These are phyloP conservation scores for Trametes sp. DNA, from an alignment of 1,284 basidiomycete genomes.

Conservation along the genomic window DNA sequence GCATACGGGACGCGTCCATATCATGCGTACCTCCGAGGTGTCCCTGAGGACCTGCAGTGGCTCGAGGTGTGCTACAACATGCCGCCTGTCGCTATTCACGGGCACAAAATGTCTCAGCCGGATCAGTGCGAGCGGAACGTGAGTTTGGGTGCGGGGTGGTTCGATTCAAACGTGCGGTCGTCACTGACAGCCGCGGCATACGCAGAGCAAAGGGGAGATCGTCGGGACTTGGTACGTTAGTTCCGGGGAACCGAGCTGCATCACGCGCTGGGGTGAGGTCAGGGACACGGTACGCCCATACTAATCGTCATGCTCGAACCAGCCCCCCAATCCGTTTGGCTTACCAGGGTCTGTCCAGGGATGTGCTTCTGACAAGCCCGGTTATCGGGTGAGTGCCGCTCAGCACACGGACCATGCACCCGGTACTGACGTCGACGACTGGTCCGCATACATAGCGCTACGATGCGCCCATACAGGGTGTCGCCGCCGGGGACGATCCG, in stretches of 20 bases:
- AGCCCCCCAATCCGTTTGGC: too few relatives aligned
- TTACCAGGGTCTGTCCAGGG: slow-evolving; percentile 12
- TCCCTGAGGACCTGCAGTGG: slow-evolving; percentile 27
- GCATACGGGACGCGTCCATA: slow-evolving; percentile 30
- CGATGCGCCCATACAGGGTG: slow-evolving; percentile 21
- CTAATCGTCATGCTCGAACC: too few relatives aligned
- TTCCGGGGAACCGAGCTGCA: slow-evolving; percentile 34
- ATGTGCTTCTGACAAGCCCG: slow-evolving; percentile 16
- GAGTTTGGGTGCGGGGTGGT: background rate
- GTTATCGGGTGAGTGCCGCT: background rate
- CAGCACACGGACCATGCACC: too few relatives aligned
- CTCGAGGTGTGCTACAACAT: slow-evolving; percentile 30
- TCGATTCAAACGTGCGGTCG: background rate
- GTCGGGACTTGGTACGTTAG: slow-evolving; percentile 34
- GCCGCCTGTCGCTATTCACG: slow-evolving; percentile 28
- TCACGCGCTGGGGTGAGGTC: slow-evolving; percentile 26
- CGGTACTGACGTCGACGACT: too few relatives aligned
- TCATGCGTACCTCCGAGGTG: slow-evolving; percentile 22
- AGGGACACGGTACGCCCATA: slow-evolving; percentile 29
- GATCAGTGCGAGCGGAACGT: slow-evolving; percentile 26
- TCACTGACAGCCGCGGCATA: too few relatives aligned
- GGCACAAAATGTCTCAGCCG: slow-evolving; percentile 22
- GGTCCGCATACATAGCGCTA: slow-evolving; percentile 21
- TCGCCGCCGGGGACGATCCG: slow-evolving; percentile 23
- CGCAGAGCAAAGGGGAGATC: slow-evolving; percentile 20